phyloP scores from a whole-genome alignment of 352 stramenopile species.

The Phytophthora kernoviae region DNA sequence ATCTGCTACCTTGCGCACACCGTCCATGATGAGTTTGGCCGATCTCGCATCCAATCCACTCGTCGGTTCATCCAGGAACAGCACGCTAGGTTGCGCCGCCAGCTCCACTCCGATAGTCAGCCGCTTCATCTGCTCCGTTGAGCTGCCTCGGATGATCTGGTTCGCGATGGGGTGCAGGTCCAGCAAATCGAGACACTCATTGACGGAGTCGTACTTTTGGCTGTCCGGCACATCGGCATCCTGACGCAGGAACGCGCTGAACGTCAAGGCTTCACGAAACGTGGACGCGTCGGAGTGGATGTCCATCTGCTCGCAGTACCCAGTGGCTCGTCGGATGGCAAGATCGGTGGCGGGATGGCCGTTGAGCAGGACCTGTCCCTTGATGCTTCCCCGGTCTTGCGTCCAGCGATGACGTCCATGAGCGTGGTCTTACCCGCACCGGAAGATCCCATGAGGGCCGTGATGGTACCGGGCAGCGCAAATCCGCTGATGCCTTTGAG shows the following conservation, averaged over 20 bases:
- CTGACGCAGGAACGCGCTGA: slow-evolving; percentile 75
- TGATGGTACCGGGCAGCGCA: slow-evolving; percentile 42
- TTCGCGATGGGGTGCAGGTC: slow-evolving; percentile 28
- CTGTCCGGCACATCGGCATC: slow-evolving; percentile 18
- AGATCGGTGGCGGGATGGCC: slow-evolving; percentile 49
- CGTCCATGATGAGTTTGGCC: slow-evolving; percentile 72
- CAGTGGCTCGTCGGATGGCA: slow-evolving; percentile 26
- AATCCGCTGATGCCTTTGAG: slow-evolving; percentile 48
- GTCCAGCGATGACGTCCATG: slow-evolving; percentile 90
- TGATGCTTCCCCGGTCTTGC: slow-evolving; percentile 85
- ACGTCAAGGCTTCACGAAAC: slow-evolving; percentile 81
- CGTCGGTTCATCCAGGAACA: slow-evolving; percentile 82
- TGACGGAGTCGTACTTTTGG: slow-evolving; percentile 25
- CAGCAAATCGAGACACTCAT: slow-evolving; percentile 34
- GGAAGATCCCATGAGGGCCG: slow-evolving; percentile 54
- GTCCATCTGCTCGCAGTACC: slow-evolving; percentile 81
- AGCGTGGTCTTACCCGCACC: slow-evolving; percentile 91
- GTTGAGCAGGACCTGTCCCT: slow-evolving; percentile 83
- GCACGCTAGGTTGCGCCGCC: slow-evolving; percentile 71
- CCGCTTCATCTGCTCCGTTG: slow-evolving; percentile 44
- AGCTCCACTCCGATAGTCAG: slow-evolving; percentile 57
- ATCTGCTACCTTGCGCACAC: slow-evolving; percentile 71
- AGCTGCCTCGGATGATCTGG: slow-evolving; percentile 39
- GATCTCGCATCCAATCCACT: slow-evolving; percentile 79
- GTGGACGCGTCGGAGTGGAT: slow-evolving; percentile 84